These are phyloP conservation scores for Piper betle DNA, from an alignment of 164 flowering plant species.

Conservation along the genomic window DNA sequence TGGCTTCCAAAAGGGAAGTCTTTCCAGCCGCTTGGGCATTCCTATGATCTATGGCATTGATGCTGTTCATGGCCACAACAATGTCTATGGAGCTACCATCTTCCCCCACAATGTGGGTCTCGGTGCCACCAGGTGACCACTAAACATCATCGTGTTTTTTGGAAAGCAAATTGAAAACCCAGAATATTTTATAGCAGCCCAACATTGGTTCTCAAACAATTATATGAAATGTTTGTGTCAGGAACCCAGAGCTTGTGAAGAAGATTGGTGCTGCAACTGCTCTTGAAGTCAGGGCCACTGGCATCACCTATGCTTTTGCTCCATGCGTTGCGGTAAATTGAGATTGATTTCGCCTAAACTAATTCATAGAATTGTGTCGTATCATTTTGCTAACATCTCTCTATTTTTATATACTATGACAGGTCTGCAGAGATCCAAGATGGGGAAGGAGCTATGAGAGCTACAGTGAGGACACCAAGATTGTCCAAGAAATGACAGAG, in stretches of 20 bases:
- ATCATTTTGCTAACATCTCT: background rate
- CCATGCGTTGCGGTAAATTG: conserved; percentile 40
- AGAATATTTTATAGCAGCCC: no score
- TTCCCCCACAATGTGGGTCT: conserved; percentile 72
- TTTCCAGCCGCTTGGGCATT: conserved; percentile 50
- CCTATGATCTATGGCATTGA: conserved; percentile 74
- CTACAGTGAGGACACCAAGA: conserved; percentile 6
- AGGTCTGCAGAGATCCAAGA: conserved; percentile 10
- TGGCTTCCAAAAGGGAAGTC: conserved; percentile 38
- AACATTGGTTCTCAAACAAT: background rate
- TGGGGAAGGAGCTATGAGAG: conserved; percentile 9
- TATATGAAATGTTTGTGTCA: conserved; percentile 1
- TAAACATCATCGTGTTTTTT: no score
- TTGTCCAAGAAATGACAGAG: conserved; percentile 8
- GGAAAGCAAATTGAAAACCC: background rate
- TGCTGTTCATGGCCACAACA: conserved; percentile 75
- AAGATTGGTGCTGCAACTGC: conserved; percentile 48
- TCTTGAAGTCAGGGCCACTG: conserved; percentile 52
- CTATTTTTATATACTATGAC: background rate
- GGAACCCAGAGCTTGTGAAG: conserved; percentile 38
- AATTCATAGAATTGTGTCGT: no score
- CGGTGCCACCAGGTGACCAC: conserved; percentile 41
- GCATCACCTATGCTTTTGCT: conserved; percentile 42
- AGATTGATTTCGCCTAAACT: no score
- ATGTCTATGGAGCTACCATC: conserved; percentile 52